Conservation (phyloP, 148 eudicot species). For the Camellia japonica region DNA sequence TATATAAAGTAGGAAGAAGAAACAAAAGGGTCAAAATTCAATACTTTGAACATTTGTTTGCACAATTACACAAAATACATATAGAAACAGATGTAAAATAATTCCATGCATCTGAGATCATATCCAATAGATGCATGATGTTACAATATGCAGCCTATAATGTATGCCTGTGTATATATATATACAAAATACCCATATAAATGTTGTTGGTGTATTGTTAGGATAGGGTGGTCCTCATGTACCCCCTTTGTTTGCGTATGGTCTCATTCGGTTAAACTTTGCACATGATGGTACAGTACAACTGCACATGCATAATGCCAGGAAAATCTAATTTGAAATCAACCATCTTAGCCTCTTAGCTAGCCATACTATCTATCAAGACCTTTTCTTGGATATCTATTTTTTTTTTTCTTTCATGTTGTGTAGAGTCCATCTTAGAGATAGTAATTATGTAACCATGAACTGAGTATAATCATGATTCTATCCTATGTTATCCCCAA, state of each 20-base stretch:
- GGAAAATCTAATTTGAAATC: background rate
- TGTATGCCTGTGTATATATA: too few relatives aligned
- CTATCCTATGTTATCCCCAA: too few relatives aligned
- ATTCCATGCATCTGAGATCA: background rate
- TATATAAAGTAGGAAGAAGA: background rate
- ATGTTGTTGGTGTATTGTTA: background rate
- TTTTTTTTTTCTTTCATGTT: too few relatives aligned
- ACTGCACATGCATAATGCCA: background rate
- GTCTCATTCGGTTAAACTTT: background rate
- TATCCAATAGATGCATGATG: background rate
- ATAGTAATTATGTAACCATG: too few relatives aligned
- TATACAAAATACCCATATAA: background rate
- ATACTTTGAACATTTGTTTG: slow-evolving; percentile 1
- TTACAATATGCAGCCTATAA: background rate
- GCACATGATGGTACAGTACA: background rate
- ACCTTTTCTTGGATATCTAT: background rate
- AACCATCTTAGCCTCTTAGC: background rate
- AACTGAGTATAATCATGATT: too few relatives aligned
- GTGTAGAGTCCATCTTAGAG: too few relatives aligned
- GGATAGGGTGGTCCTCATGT: background rate
- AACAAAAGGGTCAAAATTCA: background rate
- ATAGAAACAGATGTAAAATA: background rate
- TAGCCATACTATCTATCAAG: background rate
- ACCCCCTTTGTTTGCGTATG: background rate
- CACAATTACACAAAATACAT: background rate